phyloP scores from a whole-genome alignment of 805 yeast species.

The Ogataea salicorniae region DNA sequence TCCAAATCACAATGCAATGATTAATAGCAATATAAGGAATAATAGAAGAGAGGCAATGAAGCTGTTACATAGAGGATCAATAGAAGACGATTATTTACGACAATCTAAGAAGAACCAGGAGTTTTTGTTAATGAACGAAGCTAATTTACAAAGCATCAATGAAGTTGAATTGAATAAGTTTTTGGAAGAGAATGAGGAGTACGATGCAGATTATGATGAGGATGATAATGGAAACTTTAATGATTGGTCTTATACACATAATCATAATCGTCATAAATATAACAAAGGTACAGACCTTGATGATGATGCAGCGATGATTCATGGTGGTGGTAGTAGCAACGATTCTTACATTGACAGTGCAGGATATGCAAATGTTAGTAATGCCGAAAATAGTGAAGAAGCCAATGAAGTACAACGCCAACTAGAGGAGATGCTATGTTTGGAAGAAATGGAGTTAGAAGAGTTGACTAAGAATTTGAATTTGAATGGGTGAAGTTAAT shows the following conservation, averaged over 20 bases:
- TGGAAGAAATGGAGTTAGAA: constrained; percentile 27
- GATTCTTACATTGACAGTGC: background rate
- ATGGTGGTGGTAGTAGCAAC: background rate
- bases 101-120: constrained; percentile 17
- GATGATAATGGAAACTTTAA: background rate
- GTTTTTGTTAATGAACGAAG: constrained; percentile 15
- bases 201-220: background rate
- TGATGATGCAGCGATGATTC: too few species aligned
- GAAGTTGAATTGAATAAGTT: constrained; percentile 15
- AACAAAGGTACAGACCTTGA: background rate
- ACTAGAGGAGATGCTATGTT: constrained; percentile 24
- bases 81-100: constrained; percentile 24
- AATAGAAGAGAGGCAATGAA: too few species aligned
- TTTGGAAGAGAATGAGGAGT: constrained; percentile 8
- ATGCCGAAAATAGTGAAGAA: background rate
- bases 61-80: constrained; percentile 18
- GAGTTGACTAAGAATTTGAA: constrained; percentile 23
- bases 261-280: background rate
- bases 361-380: background rate
- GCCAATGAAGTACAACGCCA: constrained; percentile 16
- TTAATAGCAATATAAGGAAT: too few species aligned
- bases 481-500: constrained; percentile 4
- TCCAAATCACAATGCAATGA: constrained; percentile 6
- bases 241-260: background rate
- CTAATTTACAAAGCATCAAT: constrained; percentile 10